These are phyloP conservation scores for Agaricus blazei DNA, from an alignment of 768 basidiomycete genomes.

Conservation along the genomic window DNA sequence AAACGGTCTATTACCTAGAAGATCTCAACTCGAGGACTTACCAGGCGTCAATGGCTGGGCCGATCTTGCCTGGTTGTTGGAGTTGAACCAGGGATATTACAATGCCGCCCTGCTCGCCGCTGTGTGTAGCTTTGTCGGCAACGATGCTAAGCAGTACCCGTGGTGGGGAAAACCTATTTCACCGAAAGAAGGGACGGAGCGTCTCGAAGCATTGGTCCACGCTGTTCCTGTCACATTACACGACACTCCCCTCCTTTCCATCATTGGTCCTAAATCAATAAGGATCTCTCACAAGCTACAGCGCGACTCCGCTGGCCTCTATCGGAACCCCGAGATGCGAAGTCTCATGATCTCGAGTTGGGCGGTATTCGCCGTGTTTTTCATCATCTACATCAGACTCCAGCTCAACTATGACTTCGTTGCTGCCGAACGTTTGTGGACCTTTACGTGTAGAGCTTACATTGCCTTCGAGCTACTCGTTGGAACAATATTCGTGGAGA, in stretches of 20 bases:
- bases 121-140: constrained; percentile 14
- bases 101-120: constrained; percentile 21
- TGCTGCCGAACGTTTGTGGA: background rate
- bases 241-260: constrained; percentile 6
- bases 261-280: constrained; percentile 4
- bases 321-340: background rate
- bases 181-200: constrained; percentile 7
- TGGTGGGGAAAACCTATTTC: constrained; percentile 11
- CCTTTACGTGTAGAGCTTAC: background rate
- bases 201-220: constrained; percentile 6
- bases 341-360: background rate
- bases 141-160: background rate
- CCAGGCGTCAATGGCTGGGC: constrained; percentile 16
- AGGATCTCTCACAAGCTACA: constrained; percentile 9
- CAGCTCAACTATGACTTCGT: background rate
- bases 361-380: too few species aligned
- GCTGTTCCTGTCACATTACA: constrained; percentile 3
- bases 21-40: constrained; percentile 13
- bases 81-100: constrained; percentile 22
- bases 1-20: constrained; percentile 20
- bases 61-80: constrained; percentile 21
- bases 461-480: background rate
- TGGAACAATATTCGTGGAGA: constrained; percentile 8
- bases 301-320: constrained; percentile 2
- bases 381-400: background rate